phyloP scores from a whole-genome alignment of 805 yeast genomes.

The Yamadazyma tumulicola region DNA sequence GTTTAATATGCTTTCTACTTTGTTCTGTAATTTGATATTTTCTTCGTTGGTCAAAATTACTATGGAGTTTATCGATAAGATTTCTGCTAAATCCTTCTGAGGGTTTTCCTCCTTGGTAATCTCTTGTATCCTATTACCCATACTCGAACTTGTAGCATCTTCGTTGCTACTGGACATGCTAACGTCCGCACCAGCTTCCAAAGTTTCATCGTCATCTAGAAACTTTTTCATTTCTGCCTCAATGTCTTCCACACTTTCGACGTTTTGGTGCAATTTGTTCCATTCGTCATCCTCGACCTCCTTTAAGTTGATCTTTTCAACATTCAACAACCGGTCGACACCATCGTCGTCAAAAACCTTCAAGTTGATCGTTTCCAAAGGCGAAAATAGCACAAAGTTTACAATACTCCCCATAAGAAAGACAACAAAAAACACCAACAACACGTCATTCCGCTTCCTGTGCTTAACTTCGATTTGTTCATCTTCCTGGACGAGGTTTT shows the following conservation, averaged over 20 bases:
- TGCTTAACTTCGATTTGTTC: not conserved
- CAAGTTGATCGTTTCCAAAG: not conserved
- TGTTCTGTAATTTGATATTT: slow-evolving; percentile 13
- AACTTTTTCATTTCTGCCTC: slow-evolving; percentile 3
- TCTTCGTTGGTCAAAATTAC: slow-evolving; percentile 24
- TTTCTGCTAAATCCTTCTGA: slow-evolving; percentile 27
- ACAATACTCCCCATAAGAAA: slow-evolving; percentile 9
- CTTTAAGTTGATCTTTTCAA: slow-evolving; percentile 9
- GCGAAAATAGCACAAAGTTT: slow-evolving; percentile 6
- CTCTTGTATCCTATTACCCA: slow-evolving; percentile 1
- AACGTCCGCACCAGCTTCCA: not conserved
- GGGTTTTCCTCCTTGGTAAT: slow-evolving; percentile 7
- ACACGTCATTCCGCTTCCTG: slow-evolving; percentile 1
- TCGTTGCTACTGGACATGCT: too few species aligned
- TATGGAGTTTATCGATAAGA: slow-evolving; percentile 28
- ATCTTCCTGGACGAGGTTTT: slow-evolving; percentile 1
- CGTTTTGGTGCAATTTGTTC: slow-evolving; percentile 9
- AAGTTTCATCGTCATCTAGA: slow-evolving; percentile 4
- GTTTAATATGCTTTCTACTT: slow-evolving; percentile 18
- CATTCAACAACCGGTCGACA: slow-evolving; percentile 6
- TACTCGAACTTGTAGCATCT: not conserved
- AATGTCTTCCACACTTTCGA: slow-evolving; percentile 1
- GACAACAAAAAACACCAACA: slow-evolving; percentile 7
- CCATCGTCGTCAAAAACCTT: slow-evolving; percentile 2
- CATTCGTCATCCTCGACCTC: slow-evolving; percentile 10